Base-by-base conservation (phyloP, 306 rosid species). In the Pyrus betulifolia region DNA sequence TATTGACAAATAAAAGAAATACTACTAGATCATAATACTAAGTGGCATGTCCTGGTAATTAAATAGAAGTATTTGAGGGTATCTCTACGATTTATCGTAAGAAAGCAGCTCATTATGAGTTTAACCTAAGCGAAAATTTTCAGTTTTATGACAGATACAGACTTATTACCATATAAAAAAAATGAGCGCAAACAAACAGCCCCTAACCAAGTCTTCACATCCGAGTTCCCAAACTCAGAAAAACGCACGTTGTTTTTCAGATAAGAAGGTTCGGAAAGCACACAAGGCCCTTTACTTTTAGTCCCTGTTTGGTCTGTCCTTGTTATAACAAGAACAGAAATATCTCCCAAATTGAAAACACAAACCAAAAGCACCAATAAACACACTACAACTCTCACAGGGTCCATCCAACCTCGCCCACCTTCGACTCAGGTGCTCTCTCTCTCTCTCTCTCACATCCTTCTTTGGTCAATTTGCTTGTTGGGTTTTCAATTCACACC, bases 251-350 rank as follows among this genome's bases (percentile, higher is more conserved):
- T 71, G 81, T 67, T 63, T 64, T 74, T 25, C 22, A 58, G 30
- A 11, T 4, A 38, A 64, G 81, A 65, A 57, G 72, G 68, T 55
- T 74, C 55, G n/a, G 59, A 67, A 59, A 57, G 83, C 46, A 33
- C 27, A 72, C 55, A 13, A 23, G 22, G 78, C 55, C 60, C 64
- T 65, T 31, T 11, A 51, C 70, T 27, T 79, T 46, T 70, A 69
- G 21, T 73, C 85, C 35, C 77, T 63, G 87, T 81, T 81, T 70
- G 80, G 69, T 38, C 70, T 52, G 57, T 73, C 35, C 10, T 19
- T 30, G 31, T 49, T 46, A 6, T 66, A 38, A 12, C 31, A 18
- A 19, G 42, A 42, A 42, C 68, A 73, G 22, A 73, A 73, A 25
- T 40, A 25, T 67, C 69, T 59, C 19, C 68, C 8, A 42, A 57